Evolutionary conservation across 257 asterid genomes (phyloP).

Genomic region (Fraxinus cuspidata): DNA sequence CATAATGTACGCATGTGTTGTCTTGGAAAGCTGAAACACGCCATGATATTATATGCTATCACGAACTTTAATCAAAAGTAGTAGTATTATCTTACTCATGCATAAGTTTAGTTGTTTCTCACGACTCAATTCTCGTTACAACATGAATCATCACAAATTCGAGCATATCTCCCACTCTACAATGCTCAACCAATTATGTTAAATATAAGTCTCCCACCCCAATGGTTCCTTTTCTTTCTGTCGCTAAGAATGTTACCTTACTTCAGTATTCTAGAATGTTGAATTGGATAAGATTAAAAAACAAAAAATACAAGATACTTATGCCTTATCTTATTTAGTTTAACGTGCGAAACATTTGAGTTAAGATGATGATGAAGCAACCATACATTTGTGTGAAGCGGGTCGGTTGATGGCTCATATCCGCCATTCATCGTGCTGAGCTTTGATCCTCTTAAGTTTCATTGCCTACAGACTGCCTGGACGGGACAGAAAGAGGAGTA

Average conservation of each 20-base stretch:
- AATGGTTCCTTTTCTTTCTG: not conserved
- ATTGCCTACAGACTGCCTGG: no score
- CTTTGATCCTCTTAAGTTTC: conserved; percentile 1
- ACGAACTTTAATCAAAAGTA: no score
- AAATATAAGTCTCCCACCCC: not conserved
- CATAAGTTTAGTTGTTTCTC: no score
- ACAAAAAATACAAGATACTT: not conserved
- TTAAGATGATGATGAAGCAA: not conserved
- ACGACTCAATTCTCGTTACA: not conserved
- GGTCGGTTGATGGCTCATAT: conserved; percentile 11
- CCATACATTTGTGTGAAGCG: conserved; percentile 8
- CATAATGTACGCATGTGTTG: not conserved
- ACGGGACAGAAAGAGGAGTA: no score
- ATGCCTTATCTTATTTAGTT: not conserved
- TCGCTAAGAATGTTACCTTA: not conserved
- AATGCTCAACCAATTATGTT: not conserved
- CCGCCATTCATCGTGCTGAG: not conserved
- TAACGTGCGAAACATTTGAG: not conserved
- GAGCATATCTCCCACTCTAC: not conserved
- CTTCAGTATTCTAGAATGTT: not conserved
- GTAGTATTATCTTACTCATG: no score
- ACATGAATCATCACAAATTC: not conserved
- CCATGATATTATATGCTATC: not conserved
- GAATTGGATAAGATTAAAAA: not conserved
- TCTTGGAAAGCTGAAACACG: not conserved